Base-by-base conservation (phyloP, 1,284 basidiomycete species). In the Calocybe gambosa region DNA sequence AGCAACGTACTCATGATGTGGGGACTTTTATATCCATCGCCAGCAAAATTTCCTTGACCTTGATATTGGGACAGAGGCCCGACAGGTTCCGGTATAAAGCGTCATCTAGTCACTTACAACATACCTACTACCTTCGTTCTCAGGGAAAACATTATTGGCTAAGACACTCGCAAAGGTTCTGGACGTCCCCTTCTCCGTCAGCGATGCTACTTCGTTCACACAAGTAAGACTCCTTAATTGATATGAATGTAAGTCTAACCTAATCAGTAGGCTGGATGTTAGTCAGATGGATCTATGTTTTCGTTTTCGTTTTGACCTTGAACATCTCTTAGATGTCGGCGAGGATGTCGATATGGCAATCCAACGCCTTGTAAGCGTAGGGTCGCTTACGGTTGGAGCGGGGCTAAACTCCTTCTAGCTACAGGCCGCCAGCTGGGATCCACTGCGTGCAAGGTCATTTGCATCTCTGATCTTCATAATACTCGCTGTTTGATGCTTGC, bases 331-430 rank as follows among this genome's bases (percentile, higher is more conserved):
- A 93, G 90, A 95, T 65, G 89, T 96, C 33, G 93, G 93, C 54
- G 93, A 95, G 58, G 93, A 96, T 60, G 93, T 94, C 1, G 93
- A 96, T 53, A 87, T 85, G 70, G 85, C 88, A 40, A 80, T 96
- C 26, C 82, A 92, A 47, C 75, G 93, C 50, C 67, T 96, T 53
- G 88, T 85, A 55, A 59, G 71, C 59, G 44, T 35, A 29, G 26
- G 42, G 5, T 43, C 41, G 12, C 38, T 31, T 6, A 19, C 12
- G n/a, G 20, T 10, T 20, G 39, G 46, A 46, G 7, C 44, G 37
- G 38, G 25, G 51, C 3, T 46, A 41, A 18, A 28, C 29, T 29
- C 20, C 43, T 43, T 40, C 12, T 54, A 89, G 83, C 67, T 93
- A 2, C 89, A 93, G 75, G 84, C 88, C 13, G 84, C 93, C 5